Evolutionary conservation across 2,329 filamentous ascomycete genomes (phyloP).

Genomic region (Penicillium verrucosum): DNA sequence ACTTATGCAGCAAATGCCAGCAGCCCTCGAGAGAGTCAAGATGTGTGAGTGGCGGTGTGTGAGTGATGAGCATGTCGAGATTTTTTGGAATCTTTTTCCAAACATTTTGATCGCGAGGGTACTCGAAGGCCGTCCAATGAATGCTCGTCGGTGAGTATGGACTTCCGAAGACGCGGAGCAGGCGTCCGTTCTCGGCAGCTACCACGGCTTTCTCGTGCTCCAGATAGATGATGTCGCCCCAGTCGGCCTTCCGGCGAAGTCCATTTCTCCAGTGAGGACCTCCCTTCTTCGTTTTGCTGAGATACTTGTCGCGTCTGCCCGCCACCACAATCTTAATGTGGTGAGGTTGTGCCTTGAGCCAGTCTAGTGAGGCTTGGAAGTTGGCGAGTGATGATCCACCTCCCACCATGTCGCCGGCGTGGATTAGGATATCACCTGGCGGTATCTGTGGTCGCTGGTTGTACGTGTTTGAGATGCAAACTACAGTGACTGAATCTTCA

Average conservation of each 20-base stretch:
- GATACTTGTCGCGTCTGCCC: neutral
- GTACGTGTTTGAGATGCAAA: neutral
- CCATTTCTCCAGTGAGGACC: neutral
- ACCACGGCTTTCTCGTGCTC: neutral
- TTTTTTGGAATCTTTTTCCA: neutral
- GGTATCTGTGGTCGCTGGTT: neutral
- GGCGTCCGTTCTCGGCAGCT: neutral
- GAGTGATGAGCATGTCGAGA: slow-evolving; percentile 1
- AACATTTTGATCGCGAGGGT: neutral
- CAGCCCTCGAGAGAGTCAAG: neutral
- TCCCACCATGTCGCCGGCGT: neutral
- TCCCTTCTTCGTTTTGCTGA: neutral
- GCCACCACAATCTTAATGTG: neutral
- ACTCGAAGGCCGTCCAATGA: neutral
- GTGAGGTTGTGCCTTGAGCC: neutral
- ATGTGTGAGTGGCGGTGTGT: neutral
- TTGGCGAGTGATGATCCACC: neutral
- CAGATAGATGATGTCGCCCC: slow-evolving; percentile 1
- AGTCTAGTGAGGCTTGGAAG: neutral
- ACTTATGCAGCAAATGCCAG: neutral
- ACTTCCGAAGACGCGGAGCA: neutral
- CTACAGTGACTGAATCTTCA: neutral
- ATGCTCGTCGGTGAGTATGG: neutral
- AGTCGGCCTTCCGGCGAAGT: neutral
- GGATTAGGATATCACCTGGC: neutral